phyloP scores from a whole-genome alignment of 139 green algal genomes.

The Yamagishiella unicocca region DNA sequence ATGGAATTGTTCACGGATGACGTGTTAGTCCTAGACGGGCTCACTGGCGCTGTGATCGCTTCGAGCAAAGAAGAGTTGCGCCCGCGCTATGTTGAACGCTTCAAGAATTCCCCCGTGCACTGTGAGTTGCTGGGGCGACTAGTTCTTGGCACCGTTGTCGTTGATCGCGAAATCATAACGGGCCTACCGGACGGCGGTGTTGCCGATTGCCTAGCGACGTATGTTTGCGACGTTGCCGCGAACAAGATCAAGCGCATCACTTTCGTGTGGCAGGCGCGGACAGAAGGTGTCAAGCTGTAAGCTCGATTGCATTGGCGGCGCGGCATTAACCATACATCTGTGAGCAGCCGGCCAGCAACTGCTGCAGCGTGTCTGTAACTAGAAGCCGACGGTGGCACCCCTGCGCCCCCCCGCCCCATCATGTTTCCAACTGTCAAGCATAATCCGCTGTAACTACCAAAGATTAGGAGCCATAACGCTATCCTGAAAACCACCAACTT shows the following conservation, averaged over 20 bases:
- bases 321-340: no score
- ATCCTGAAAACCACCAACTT: no score
- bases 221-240: slow-evolving; percentile 14
- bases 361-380: no score
- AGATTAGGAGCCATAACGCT: no score
- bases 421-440: no score
- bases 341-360: no score
- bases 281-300: slow-evolving; percentile 43
- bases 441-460: no score
- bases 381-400: no score
- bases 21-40: slow-evolving; percentile 20
- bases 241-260: slow-evolving; percentile 57
- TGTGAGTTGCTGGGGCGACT: slow-evolving; percentile 62
- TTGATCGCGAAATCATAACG: slow-evolving; percentile 67
- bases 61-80: slow-evolving; percentile 46
- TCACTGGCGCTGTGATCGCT: slow-evolving; percentile 40
- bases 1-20: slow-evolving; percentile 54
- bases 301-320: no score
- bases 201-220: slow-evolving; percentile 64
- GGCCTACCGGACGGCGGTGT: slow-evolving; percentile 47
- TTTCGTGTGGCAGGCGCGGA: slow-evolving; percentile 61
- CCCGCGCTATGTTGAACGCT: slow-evolving; percentile 54
- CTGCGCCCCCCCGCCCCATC: no score
- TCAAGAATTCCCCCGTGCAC: slow-evolving; percentile 58
- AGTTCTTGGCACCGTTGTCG: slow-evolving; percentile 52